phyloP scores from a whole-genome alignment of 306 rosid genomes.

The Vigna radiata region DNA sequence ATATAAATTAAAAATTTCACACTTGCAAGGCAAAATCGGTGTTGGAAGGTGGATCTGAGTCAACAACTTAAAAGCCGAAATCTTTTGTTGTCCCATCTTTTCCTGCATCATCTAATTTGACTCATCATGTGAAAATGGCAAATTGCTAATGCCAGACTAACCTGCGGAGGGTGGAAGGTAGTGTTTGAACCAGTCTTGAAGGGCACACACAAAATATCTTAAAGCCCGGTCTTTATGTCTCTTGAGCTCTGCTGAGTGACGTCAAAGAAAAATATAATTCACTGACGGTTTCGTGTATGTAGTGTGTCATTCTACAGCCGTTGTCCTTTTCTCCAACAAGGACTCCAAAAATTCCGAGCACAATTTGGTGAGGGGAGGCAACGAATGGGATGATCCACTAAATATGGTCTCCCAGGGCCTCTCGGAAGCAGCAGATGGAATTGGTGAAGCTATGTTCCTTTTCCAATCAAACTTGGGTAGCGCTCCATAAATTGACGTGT shows the following conservation, averaged over 20 bases:
- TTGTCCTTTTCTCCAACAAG: constrained; percentile 67
- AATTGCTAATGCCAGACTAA: constrained; percentile 30
- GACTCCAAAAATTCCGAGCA: constrained; percentile 83
- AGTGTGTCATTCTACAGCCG: constrained; percentile 54
- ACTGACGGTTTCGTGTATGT: constrained; percentile 1
- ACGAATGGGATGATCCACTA: constrained; percentile 73
- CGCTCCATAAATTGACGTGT: constrained; percentile 77
- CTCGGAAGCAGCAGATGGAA: constrained; percentile 66
- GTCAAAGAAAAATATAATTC: constrained; percentile 34
- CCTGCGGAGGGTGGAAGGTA: constrained; percentile 8
- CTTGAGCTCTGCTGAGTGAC: constrained; percentile 32
- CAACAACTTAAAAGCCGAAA: constrained; percentile 35
- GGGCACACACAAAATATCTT: constrained; percentile 28
- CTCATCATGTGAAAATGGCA: constrained; percentile 29
- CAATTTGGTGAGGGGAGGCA: constrained; percentile 87
- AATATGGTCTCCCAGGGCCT: constrained; percentile 93
- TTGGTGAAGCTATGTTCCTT: constrained; percentile 46
- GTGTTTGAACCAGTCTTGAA: not conserved
- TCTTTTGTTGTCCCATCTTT: constrained; percentile 26
- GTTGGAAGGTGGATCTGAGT: not conserved
- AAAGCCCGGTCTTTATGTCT: constrained; percentile 14
- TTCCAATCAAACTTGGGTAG: constrained; percentile 64
- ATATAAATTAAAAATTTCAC: constrained; percentile 19
- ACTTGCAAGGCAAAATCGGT: constrained; percentile 24
- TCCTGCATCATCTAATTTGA: constrained; percentile 38